These are phyloP conservation scores for Podospora anserina DNA, from an alignment of 495 filamentous ascomycete genomes.

Conservation along the genomic window DNA sequence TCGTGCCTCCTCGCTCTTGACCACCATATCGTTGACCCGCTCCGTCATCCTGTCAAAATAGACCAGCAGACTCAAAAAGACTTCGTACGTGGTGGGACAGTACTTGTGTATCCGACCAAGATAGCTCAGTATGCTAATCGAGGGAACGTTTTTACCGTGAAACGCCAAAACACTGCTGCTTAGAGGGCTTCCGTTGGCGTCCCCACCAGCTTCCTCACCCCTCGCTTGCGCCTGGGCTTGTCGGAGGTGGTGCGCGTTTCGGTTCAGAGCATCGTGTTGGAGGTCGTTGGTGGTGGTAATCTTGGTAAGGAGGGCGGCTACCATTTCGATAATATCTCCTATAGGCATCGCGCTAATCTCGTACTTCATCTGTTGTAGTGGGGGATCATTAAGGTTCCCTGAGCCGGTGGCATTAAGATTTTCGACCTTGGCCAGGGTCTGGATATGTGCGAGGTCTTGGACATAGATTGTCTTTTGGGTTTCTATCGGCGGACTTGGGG, in stretches of 20 bases:
- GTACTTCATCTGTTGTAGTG: slow-evolving; percentile 62
- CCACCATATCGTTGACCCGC: slow-evolving; percentile 68
- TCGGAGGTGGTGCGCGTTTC: slow-evolving; percentile 47
- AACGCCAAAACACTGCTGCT: slow-evolving; percentile 95
- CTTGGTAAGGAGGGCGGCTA: slow-evolving; percentile 94
- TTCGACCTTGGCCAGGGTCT: slow-evolving; percentile 78
- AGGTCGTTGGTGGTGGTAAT: slow-evolving; percentile 96
- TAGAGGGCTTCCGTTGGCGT: slow-evolving; percentile 65
- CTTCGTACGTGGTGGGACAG: slow-evolving; percentile 97
- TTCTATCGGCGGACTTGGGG: slow-evolving; percentile 22
- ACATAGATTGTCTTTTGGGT: slow-evolving; percentile 60
- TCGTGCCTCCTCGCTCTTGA: slow-evolving; percentile 42
- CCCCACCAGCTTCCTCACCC: slow-evolving; percentile 54
- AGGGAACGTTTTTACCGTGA: slow-evolving; percentile 97
- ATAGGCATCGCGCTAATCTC: slow-evolving; percentile 99
- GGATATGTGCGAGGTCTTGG: slow-evolving; percentile 81
- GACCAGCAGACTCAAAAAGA: slow-evolving; percentile 90
- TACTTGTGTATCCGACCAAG: slow-evolving; percentile 97
- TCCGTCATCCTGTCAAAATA: slow-evolving; percentile 99
- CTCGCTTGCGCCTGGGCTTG: slow-evolving; percentile 42
- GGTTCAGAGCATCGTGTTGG: slow-evolving; percentile 70
- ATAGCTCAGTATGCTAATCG: slow-evolving; percentile 95
- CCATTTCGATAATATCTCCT: slow-evolving; percentile 98
- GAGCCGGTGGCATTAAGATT: slow-evolving; percentile 48
- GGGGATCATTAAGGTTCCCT: slow-evolving; percentile 47